Base-by-base conservation (phyloP, 2,329 filamentous ascomycete species). In the Hymenoscyphus infarciens region DNA sequence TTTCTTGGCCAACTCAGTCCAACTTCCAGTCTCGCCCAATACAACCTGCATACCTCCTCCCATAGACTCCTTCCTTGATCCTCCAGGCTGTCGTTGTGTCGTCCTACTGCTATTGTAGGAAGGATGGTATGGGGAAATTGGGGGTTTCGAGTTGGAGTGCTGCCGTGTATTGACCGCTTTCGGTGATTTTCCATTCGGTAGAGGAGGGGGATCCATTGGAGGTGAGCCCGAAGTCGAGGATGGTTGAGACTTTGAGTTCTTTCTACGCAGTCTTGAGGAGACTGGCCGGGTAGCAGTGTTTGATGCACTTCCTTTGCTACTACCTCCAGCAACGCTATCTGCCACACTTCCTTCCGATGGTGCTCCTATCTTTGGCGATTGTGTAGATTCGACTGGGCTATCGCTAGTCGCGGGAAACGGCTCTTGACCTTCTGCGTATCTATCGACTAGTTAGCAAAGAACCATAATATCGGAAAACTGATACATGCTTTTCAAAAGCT, bases 1-100 rank as follows among this genome's bases (percentile, higher is more conserved):
- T 71, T 93, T 90, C 64, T 93, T 88, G 57, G 92, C 91, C 74
- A 97, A 83, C 66, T 96, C 91, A 56, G 90, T 93, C 94, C 93
- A 98, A 75, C 90, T 94, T 64, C 92, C 91, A 16, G 88, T 87
- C 71, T 92, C 92, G 70, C 96, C 93, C 42, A 98, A 83, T 22
- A 95, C 93, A 70, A 97, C 91, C 75, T 96, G 92, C 61, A 97
- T 87, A 19, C 94, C 94, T 60, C 93, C 93, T 3, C 71, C 68
- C 61, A 66, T 67, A 19, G 69, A 72, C 52, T 72, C 67, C 31
- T 73, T 73, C 31, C 72, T 61, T 10, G 68, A 66, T 15, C 68
- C 68, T 25, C 67, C 68, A 3, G 69, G 67, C 13, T 3, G 35
- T 52, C 19, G 45, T 62, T 68, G 58, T 53, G 67, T 57, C 16